Conservation (phyloP, 805 yeast species). For the Saccharomycopsis fibuligera region DNA sequence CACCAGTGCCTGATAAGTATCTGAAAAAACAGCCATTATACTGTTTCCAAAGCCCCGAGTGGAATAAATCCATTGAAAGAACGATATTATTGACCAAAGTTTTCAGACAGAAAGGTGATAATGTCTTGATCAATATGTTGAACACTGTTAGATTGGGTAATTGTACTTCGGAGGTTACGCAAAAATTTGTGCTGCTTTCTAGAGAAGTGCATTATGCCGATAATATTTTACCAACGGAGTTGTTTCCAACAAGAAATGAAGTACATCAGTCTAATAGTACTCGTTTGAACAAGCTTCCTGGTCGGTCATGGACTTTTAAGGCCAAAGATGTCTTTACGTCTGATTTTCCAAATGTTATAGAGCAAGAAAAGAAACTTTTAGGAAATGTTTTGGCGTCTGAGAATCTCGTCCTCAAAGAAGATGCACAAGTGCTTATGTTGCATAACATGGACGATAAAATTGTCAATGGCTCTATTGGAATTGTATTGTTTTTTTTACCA, state of each 20-base stretch:
- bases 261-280: conserved; percentile 69
- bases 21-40: conserved; percentile 38
- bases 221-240: conserved; percentile 83
- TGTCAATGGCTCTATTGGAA: conserved; percentile 91
- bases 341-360: conserved; percentile 21
- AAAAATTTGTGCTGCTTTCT: conserved; percentile 45
- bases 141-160: conserved; percentile 75
- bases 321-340: conserved; percentile 38
- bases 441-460: conserved; percentile 69
- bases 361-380: conserved; percentile 30
- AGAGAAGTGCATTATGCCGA: conserved; percentile 56
- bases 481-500: conserved; percentile 40
- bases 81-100: conserved; percentile 73
- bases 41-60: conserved; percentile 68
- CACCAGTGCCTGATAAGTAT: conserved; percentile 63
- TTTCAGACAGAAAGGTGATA: conserved; percentile 83
- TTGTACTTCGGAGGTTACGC: conserved; percentile 42
- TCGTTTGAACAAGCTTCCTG: conserved; percentile 44
- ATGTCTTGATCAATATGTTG: conserved; percentile 66
- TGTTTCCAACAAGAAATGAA: conserved; percentile 80
- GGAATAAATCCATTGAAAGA: conserved; percentile 57
- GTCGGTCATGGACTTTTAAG: conserved; percentile 37
- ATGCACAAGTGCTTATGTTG: conserved; percentile 92
- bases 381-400: conserved; percentile 69
- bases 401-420: conserved; percentile 57